Evolutionary conservation across 225 moss, liverwort and hornwort genomes (phyloP).

Genomic region (Ulota crispa): DNA sequence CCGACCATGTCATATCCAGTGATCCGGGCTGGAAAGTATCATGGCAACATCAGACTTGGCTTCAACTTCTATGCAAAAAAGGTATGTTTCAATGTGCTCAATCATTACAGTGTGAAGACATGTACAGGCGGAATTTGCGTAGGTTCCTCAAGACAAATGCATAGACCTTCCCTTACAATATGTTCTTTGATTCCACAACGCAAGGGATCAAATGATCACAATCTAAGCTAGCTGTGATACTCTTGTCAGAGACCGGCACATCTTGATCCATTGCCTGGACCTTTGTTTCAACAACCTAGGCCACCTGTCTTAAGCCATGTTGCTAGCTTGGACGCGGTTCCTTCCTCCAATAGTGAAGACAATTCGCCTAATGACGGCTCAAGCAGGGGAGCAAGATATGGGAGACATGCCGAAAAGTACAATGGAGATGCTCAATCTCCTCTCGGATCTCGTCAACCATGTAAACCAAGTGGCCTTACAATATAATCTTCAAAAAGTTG

Average conservation of each 20-base stretch:
- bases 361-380: slow-evolving; percentile 34
- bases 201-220: neutral
- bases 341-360: slow-evolving; percentile 18
- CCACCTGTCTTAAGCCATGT: neutral
- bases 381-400: slow-evolving; percentile 28
- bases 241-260: slow-evolving; percentile 28
- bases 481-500: neutral
- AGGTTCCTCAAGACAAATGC: neutral
- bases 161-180: neutral
- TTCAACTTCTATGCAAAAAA: slow-evolving; percentile 34
- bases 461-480: slow-evolving; percentile 8
- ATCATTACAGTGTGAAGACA: neutral
- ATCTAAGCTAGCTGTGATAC: neutral
- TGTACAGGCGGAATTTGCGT: neutral
- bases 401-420: neutral
- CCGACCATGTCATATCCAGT: slow-evolving; percentile 25
- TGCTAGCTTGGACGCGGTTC: neutral
- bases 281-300: neutral
- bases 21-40: slow-evolving; percentile 13
- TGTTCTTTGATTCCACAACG: neutral
- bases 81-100: slow-evolving; percentile 17
- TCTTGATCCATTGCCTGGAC: slow-evolving; percentile 20
- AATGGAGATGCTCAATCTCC: neutral
- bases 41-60: slow-evolving; percentile 40
- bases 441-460: slow-evolving; percentile 10